phyloP scores from a whole-genome alignment of 768 basidiomycete genomes.

The Suillus clintonianus region DNA sequence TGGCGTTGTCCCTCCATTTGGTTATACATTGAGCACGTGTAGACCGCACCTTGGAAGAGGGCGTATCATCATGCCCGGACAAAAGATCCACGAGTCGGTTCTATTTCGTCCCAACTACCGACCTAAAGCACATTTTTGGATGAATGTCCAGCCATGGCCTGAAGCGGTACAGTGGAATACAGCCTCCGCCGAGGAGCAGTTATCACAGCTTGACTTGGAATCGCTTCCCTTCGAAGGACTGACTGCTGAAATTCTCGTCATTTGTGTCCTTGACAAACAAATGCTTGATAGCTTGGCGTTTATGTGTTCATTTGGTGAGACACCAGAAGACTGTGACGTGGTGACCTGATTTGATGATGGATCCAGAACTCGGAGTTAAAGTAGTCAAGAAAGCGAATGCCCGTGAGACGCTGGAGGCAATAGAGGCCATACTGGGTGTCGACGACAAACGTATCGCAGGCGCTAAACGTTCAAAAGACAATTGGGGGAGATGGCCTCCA shows the following conservation, averaged over 20 bases:
- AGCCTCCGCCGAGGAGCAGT: background rate
- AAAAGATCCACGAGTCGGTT: constrained; percentile 7
- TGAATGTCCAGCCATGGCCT: constrained; percentile 1
- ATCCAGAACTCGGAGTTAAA: background rate
- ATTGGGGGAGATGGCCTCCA: background rate
- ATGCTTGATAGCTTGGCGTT: background rate
- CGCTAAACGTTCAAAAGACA: background rate
- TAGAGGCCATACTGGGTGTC: background rate
- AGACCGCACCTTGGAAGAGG: constrained; percentile 1
- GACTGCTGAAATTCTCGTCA: background rate
- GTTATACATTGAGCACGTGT: background rate
- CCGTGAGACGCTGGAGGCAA: background rate
- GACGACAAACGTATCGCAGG: background rate
- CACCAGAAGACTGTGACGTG: background rate
- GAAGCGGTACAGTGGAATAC: background rate
- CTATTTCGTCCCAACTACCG: constrained; percentile 2
- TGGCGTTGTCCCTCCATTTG: background rate
- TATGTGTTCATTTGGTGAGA: background rate
- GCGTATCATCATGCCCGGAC: constrained; percentile 3
- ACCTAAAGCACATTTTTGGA: constrained; percentile 1
- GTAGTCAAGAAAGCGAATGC: background rate
- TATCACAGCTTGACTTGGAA: background rate
- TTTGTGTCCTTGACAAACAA: background rate
- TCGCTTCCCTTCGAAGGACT: background rate
- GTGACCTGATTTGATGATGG: background rate